phyloP scores from a whole-genome alignment of 164 flowering plant species.

The Pachysandra terminalis region DNA sequence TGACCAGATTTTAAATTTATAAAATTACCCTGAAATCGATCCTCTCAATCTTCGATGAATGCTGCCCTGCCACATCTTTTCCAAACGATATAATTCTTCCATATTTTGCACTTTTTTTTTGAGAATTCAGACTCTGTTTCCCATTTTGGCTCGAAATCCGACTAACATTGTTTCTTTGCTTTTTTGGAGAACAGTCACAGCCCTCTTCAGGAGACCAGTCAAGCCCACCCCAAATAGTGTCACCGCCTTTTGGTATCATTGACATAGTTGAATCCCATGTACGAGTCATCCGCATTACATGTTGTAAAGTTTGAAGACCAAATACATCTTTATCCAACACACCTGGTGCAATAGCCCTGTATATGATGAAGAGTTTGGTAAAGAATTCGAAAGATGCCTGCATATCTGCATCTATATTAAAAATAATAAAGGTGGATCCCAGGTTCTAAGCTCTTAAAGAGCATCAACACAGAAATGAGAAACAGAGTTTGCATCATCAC shows the following conservation, averaged over 20 bases:
- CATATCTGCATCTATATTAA: too few relatives aligned
- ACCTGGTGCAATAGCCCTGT: conserved; percentile 88
- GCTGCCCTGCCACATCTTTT: conserved; percentile 59
- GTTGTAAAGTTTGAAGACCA: conserved; percentile 73
- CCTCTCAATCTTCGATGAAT: conserved; percentile 59
- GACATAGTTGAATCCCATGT: conserved; percentile 99
- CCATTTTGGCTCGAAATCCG: conserved; percentile 18
- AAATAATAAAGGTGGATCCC: too few relatives aligned
- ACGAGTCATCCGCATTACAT: conserved; percentile 86
- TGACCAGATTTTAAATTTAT: too few relatives aligned
- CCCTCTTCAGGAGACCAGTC: conserved; percentile 96
- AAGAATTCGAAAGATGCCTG: too few relatives aligned
- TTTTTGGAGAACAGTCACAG: conserved; percentile 35
- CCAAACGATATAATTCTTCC: conserved; percentile 92
- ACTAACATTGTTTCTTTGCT: conserved; percentile 35
- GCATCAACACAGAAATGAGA: too few relatives aligned
- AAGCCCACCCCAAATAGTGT: conserved; percentile 89
- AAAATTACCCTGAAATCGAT: conserved; percentile 77
- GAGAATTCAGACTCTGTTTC: conserved; percentile 15
- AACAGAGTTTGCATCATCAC: too few relatives aligned
- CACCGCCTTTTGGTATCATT: conserved; percentile 96
- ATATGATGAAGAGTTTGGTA: too few relatives aligned
- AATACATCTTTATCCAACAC: conserved; percentile 72
- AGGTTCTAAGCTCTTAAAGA: too few relatives aligned
- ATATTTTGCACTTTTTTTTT: conserved; percentile 35